Evolutionary conservation across 139 green algal genomes (phyloP), one percentile per base, ranked within the genome.

Genomic region (Ettlia oleoabundans): DNA sequence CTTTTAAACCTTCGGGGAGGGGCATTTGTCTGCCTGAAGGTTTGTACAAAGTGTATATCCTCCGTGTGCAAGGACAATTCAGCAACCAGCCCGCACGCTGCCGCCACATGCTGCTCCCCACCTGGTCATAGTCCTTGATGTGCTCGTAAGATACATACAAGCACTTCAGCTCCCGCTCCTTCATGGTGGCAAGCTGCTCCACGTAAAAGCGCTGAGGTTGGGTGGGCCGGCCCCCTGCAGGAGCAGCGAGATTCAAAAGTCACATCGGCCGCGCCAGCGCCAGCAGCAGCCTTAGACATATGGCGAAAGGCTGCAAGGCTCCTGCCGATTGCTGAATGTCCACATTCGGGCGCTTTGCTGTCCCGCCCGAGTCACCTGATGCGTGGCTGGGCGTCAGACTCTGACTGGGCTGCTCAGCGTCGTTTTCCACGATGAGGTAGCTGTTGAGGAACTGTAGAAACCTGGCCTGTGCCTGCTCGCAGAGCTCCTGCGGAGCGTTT

Each of bases 121-220:
- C 85, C 64, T 84, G 55, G 85, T 96, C 88, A 65, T 89, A 94
- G 2, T 92, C 84, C 15, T 84, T 52, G 1, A 99, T 75, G 75
- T 98, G 91, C 66, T 84, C 75, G 58, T 92, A 97, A 76, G 98
- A 84, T 0, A 99, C 87, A 63, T 92, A 92, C 9, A 99, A 71
- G 9, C 91, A 96, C 43, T 88, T 92, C 66, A 87, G 91, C 51
- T 92, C 88, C 6, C 69, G 18, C 33, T 88, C 84, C 33, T 76
- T 78, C 88, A 95, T 93, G 18, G 67, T 74, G 24, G 84, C 79
- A 19, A 92, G 64, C 80, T 90, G 86, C 18, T 84, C 81, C 1
- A 91, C 75, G 51, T 91, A 91, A 30, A 83, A 74, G 33, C 58
- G 37, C 43, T 76, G 80, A 13, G 65, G 63, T 42, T 77, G 62